Evolutionary conservation across 1,139 yeast genomes (phyloP), one percentile per base, ranked within the genome.

Genomic region (Saccharomyces hybrid): DNA sequence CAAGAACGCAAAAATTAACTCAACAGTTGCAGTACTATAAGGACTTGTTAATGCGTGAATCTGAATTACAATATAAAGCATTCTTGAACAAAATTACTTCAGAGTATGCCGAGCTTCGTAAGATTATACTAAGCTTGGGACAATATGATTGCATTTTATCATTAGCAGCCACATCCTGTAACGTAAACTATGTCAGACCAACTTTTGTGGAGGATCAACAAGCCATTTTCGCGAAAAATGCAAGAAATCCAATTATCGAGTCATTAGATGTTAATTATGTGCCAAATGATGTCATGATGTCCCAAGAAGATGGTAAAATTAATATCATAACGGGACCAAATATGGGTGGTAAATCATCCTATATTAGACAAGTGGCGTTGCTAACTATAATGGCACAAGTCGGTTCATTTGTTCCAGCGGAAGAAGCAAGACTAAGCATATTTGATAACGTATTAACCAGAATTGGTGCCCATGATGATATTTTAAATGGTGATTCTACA

Each of bases 171-270:
- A 81, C 85, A 0, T 64, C 71, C 0, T 70, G 81, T 1, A 75
- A 75, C 44, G 70, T 77, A 0, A 75, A 75, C 16, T 85, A 83
- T 60, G 71, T 73, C 3, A 76, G 78, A 55, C 96, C 97, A 0
- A 66, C 60, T 2, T 75, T 86, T 53, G 78, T 78, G 2, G 82
- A 81, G 11, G 67, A 70, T 5, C 60, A 58, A n/a, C 84, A 82
- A 38, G 66, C 74, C 7, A 74, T 91, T 3, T 73, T 78, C 4
- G 74, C 89, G 0, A 71, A 66, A 21, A 75, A 79, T 7, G 87
- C 95, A 1, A 75, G 95, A 38, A 91, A 93, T 64, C 98, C 98
- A 1, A 82, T 90, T 53, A 79, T 88, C 11, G 95, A 88, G 65
- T 77, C 78, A 44, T 64, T 77, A 1, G 73, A 72, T 46, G 64